Base-by-base conservation (phyloP, 2,329 filamentous ascomycete genomes). In the Drechslera avenae region DNA sequence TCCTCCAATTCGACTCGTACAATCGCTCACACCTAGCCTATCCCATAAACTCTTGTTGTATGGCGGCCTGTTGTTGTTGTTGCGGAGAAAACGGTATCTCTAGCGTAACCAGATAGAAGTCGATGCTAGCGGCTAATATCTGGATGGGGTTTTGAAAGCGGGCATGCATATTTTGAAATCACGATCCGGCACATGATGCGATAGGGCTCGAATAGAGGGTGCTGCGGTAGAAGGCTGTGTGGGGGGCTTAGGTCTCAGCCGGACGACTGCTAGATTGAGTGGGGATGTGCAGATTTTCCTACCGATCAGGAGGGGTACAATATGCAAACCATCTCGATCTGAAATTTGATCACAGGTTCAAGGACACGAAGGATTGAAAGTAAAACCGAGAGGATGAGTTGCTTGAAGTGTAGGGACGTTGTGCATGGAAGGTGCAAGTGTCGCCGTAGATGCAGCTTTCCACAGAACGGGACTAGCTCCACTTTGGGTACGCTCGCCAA, bases 401-500 rank as follows among this genome's bases (percentile, higher is more conserved):
- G 26, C 26, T 28, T 28, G 26, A 28, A 28, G 26, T 13, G 9
- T 34, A 46, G 18, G 43, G 23, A 40, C n/a, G 28, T 19, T 6
- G 4, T 23, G 28, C 34, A 12, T 16, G 26, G 12, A 39, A 17
- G 18, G 31, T 13, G 26, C 14, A 46, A 14, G 34, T 32, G 26
- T 46, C 28, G 35, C n/a, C 26, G 30, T 26, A 32, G 36, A 36
- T 28, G 46, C 21, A 23, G n/a, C 37, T 18, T 34, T 46, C 23
- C 17, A 36, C 31, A 13, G 14, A 28, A 39, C 36, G 36, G 36
- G 48, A 40, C 37, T 51, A 17, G 42, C 42, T n/a, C 32, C 30
- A 46, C 50, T 21, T 36, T 42, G 39, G 35, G 41, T 36, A 23
- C 39, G 32, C 10, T 12, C 42, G 51, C 54, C 54, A 57, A 57